Evolutionary conservation across 352 stramenopile species (phyloP).

Genomic region (Phytopythium aichiense): DNA sequence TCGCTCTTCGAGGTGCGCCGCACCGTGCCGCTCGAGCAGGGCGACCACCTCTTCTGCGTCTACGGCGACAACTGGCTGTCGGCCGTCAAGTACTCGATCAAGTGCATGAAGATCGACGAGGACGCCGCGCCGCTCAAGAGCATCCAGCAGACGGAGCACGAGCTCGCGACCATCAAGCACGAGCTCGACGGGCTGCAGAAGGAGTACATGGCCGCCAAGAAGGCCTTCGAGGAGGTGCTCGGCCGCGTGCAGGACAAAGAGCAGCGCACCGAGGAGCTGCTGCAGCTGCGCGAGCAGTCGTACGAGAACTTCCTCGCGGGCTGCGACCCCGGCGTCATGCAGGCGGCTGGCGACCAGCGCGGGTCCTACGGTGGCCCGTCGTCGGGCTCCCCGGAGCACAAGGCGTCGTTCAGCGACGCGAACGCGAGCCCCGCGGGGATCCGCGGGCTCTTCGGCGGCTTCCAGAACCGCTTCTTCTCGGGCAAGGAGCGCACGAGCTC

Average conservation of each 20-base stretch:
- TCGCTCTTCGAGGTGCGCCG: conserved; percentile 81
- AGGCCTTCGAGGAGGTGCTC: conserved; percentile 75
- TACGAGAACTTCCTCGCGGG: conserved; percentile 73
- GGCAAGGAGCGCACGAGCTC: conserved; percentile 56
- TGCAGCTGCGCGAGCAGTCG: conserved; percentile 57
- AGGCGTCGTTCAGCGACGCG: conserved; percentile 31
- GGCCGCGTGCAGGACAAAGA: conserved; percentile 63
- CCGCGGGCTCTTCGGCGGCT: conserved; percentile 62
- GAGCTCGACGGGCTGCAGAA: conserved; percentile 75
- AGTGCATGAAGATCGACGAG: conserved; percentile 75
- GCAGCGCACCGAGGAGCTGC: conserved; percentile 69
- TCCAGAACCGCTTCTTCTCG: conserved; percentile 70
- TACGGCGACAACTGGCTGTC: conserved; percentile 90
- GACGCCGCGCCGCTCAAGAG: conserved; percentile 40
- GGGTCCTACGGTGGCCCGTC: conserved; percentile 29
- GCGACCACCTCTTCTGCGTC: conserved; percentile 82
- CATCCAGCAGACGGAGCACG: conserved; percentile 73
- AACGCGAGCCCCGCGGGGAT: conserved; percentile 35
- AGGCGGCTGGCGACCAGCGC: conserved; percentile 11
- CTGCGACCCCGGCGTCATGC: conserved; percentile 35
- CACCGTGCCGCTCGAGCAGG: conserved; percentile 71
- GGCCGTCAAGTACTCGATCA: conserved; percentile 86
- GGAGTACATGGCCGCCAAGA: conserved; percentile 74
- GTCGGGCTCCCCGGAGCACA: conserved; percentile 23
- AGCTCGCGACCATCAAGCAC: conserved; percentile 73